A percentile compares a stretch with the other conserved stretches of the same genome.
Evolutionary conservation across 164 flowering plant species (phyloP).

Genomic region (Vitis labrusca): DNA sequence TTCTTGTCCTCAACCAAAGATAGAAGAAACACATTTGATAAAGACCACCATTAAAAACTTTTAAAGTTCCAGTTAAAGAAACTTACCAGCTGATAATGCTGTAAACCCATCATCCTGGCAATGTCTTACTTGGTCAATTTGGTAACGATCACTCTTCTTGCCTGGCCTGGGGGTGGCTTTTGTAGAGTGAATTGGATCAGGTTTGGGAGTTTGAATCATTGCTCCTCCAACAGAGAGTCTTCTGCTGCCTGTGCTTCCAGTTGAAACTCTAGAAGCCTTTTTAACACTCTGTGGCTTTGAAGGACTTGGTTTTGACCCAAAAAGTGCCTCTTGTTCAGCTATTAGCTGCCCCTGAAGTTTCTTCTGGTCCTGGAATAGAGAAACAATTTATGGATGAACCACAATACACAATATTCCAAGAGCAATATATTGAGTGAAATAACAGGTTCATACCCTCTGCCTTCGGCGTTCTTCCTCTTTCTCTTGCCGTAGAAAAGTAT

Average conservation of each 20-base stretch:
- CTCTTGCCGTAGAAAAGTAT: conserved; percentile 64
- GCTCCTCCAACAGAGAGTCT: conserved; percentile 73
- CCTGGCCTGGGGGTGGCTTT: conserved; percentile 42
- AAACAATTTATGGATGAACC: neutral
- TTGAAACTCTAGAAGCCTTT: conserved; percentile 60
- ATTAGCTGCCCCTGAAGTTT: conserved; percentile 69
- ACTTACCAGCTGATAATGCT: conserved; percentile 50
- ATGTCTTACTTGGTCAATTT: conserved; percentile 15
- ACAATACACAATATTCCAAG: neutral
- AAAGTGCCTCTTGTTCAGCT: conserved; percentile 66
- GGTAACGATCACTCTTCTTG: conserved; percentile 42
- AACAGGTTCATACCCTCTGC: conserved; percentile 53
- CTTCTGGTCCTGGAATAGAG: conserved; percentile 76
- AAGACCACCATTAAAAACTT: neutral
- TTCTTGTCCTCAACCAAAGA: neutral
- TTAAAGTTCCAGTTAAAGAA: neutral
- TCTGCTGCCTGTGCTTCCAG: conserved; percentile 53
- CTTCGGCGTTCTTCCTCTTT: conserved; percentile 82
- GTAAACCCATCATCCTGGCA: conserved; percentile 35
- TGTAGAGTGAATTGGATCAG: conserved; percentile 26
- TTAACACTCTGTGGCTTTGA: conserved; percentile 60
- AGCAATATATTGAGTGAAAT: no score
- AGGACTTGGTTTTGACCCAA: conserved; percentile 91
- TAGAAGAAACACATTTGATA: neutral
- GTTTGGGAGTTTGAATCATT: conserved; percentile 55